These are phyloP conservation scores for Fagus sylvatica DNA, from an alignment of 306 rosid species.

Conservation along the genomic window DNA sequence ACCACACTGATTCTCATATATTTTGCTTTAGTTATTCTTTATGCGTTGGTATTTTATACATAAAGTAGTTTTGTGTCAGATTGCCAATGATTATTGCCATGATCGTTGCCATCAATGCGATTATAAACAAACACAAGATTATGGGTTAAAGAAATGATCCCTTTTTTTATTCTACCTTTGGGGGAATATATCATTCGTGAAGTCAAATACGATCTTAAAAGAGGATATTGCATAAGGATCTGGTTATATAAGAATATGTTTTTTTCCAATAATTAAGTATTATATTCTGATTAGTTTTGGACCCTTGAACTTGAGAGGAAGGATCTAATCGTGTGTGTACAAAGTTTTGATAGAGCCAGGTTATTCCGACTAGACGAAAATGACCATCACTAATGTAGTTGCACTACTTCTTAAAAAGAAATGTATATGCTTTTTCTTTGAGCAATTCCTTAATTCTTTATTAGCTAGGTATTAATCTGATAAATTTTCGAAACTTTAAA, in stretches of 20 bases:
- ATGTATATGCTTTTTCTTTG: not conserved
- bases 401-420: not conserved
- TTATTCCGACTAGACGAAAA: not conserved
- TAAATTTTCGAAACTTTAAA: too few relatives aligned
- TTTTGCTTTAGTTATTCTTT: conserved; percentile 15
- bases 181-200: conserved; percentile 30
- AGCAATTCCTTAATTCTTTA: not conserved
- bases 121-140: conserved; percentile 55
- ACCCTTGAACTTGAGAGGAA: too few relatives aligned
- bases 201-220: conserved; percentile 24
- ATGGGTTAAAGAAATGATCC: conserved; percentile 56
- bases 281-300: not conserved
- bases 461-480: too few relatives aligned
- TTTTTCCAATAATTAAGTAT: not conserved
- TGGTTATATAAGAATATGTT: not conserved
- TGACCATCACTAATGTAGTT: not conserved
- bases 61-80: conserved; percentile 49
- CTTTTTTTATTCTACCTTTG: conserved; percentile 39
- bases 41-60: conserved; percentile 32
- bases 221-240: conserved; percentile 23
- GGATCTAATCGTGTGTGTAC: not conserved
- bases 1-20: conserved; percentile 1
- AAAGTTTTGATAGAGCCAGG: not conserved
- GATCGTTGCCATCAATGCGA: conserved; percentile 54
- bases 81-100: conserved; percentile 68